Conservation (phyloP, 2,329 filamentous ascomycete species). For the Ascosphaera apis region DNA sequence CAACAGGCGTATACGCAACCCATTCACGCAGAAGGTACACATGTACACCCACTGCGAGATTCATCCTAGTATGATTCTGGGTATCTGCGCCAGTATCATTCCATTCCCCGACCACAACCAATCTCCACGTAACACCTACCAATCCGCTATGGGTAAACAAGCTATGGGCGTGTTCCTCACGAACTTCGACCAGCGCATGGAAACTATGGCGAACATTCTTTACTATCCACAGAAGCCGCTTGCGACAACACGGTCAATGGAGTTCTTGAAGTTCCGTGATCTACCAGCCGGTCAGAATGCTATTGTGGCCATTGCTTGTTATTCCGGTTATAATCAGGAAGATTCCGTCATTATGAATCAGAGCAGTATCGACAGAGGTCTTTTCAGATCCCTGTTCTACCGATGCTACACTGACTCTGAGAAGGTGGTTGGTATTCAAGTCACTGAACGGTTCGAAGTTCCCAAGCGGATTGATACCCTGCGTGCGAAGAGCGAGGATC, state of each 20-base stretch:
- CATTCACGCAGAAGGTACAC: conserved; percentile 66
- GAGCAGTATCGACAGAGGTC: conserved; percentile 88
- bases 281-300: conserved; percentile 92
- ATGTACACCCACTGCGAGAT: conserved; percentile 98
- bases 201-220: conserved; percentile 97
- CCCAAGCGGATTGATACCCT: conserved; percentile 73
- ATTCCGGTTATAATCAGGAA: conserved; percentile 99
- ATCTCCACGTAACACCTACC: conserved; percentile 96
- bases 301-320: conserved; percentile 91
- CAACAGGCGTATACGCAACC: conserved; percentile 71
- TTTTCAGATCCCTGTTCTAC: conserved; percentile 97
- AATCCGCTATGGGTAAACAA: conserved; percentile 99
- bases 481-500: conserved; percentile 71
- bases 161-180: conserved; percentile 98
- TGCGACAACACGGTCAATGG: conserved; percentile 91
- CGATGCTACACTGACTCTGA: conserved; percentile 92
- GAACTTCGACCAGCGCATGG: conserved; percentile 92
- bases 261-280: conserved; percentile 95
- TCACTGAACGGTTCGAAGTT: conserved; percentile 89
- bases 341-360: conserved; percentile 99
- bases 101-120: conserved; percentile 97
- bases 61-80: conserved; percentile 95
- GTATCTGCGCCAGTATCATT: conserved; percentile 97
- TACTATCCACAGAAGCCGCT: conserved; percentile 98
- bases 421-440: conserved; percentile 82